Evolutionary conservation across 2,329 filamentous ascomycete genomes (phyloP), one percentile per base, ranked within the genome.

Genomic region (Torrubiellomyces zombiae): DNA sequence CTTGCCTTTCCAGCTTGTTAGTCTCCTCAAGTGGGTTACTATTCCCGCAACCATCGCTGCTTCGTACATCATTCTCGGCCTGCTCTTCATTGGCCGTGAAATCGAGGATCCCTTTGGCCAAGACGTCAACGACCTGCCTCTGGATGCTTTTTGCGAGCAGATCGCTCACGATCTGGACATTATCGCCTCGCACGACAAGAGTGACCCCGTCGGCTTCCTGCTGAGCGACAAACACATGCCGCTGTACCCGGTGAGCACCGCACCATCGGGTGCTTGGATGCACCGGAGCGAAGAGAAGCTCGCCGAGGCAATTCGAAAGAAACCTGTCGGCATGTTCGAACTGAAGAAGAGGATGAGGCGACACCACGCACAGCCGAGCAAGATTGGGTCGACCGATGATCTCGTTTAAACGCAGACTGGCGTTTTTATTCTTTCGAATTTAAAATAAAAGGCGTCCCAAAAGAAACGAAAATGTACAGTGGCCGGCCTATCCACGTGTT

Each of bases 81-180:
- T 89, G 22, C 54, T 63, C 16, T 55, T 64, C 33, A 86, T 86
- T 39, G 80, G 80, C 19, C 69, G 70, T 33, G 79, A 89, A 50
- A 77, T 89, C 34, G 80, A 89, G 48, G 82, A 89, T 41, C 80
- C 80, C 5, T 89, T 89, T 46, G 80, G 80, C 29, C 61, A 72
- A 34, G 80, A 89, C 34, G 79, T 85, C 37, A 89, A 89, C 43
- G 80, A 89, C 48, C 53, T 85, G 20, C 75, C 76, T 0, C 60
- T 85, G 3, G 80, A 86, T 42, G 55, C 61, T 9, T 91, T 73
- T 57, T 89, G 80, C 51, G 63, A 73, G 18, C 75, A 83, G 40
- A 61, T 89, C 20, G 67, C 75, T 13, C 49, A 63, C 16, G 81
- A 91, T 38, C 58, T 89, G 37, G 76, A 86, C 42, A 68, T 77